A percentile compares a stretch with the other conserved stretches of the same genome.
Conservation (phyloP, 148 eudicot species). For the Fagopyrum homotropicum region DNA sequence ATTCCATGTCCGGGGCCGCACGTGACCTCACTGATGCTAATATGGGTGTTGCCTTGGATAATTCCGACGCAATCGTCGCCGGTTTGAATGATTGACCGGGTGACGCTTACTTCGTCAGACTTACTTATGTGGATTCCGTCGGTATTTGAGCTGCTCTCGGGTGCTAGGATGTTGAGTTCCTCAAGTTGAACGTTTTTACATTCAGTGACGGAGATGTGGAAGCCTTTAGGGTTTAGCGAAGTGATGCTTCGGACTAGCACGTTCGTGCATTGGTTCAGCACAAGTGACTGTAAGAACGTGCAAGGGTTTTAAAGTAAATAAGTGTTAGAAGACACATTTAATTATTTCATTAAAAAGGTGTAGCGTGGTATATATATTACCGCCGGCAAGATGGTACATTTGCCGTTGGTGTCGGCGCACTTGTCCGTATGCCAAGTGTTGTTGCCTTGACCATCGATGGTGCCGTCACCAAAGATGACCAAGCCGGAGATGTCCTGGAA, state of each 20-base stretch:
- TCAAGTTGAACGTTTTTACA: slow-evolving; percentile 26
- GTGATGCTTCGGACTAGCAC: slow-evolving; percentile 33
- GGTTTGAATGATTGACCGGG: slow-evolving; percentile 31
- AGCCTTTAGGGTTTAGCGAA: slow-evolving; percentile 56
- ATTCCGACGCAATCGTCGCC: slow-evolving; percentile 75
- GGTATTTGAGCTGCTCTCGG: slow-evolving; percentile 52
- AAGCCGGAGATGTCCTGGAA: slow-evolving; percentile 25
- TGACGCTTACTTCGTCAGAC: slow-evolving; percentile 30
- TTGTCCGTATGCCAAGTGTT: slow-evolving; percentile 26
- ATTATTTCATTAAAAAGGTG: too few relatives aligned
- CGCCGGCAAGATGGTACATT: slow-evolving; percentile 30
- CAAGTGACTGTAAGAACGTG: slow-evolving; percentile 33
- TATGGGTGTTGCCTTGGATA: slow-evolving; percentile 49
- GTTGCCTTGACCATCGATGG: slow-evolving; percentile 29
- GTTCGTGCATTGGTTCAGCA: slow-evolving; percentile 31
- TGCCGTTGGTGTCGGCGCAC: slow-evolving; percentile 22
- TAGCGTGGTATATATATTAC: slow-evolving; percentile 13
- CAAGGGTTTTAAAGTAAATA: too few relatives aligned
- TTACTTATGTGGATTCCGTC: slow-evolving; percentile 66
- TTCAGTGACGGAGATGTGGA: slow-evolving; percentile 45
- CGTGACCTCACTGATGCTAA: slow-evolving; percentile 31
- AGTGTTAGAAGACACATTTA: not conserved
- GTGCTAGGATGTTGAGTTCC: slow-evolving; percentile 36
- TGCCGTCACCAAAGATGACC: slow-evolving; percentile 26
- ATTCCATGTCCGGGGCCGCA: slow-evolving; percentile 89